Conservation (phyloP, 2,329 filamentous ascomycete species). For the Monosporascus sp. region DNA sequence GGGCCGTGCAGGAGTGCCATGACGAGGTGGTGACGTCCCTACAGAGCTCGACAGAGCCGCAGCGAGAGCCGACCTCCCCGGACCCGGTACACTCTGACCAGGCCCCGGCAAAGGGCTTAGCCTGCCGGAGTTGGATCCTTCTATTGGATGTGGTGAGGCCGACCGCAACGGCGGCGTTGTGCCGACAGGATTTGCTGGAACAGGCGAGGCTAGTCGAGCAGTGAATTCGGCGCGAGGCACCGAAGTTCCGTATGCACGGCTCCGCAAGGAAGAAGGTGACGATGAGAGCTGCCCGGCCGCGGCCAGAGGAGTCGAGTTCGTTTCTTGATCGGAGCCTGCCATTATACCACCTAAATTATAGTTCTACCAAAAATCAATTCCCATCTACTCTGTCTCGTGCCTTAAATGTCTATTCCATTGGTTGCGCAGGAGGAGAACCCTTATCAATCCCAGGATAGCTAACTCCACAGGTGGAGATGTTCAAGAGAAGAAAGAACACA, state of each 20-base stretch:
- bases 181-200: constrained; percentile 41
- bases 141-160: constrained; percentile 40
- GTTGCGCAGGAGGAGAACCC: not conserved
- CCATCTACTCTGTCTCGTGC: not conserved
- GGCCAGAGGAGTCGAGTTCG: constrained; percentile 32
- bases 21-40: constrained; percentile 63
- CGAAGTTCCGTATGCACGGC: constrained; percentile 44
- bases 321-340: constrained; percentile 32
- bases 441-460: not conserved
- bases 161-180: constrained; percentile 42
- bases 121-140: constrained; percentile 34
- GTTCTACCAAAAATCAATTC: constrained; percentile 1
- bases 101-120: constrained; percentile 62
- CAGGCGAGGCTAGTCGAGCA: constrained; percentile 55
- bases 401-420: not conserved
- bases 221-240: constrained; percentile 54
- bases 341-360: constrained; percentile 14
- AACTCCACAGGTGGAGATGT: not conserved
- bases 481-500: not conserved
- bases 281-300: constrained; percentile 37
- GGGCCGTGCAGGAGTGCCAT: constrained; percentile 59
- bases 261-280: constrained; percentile 41
- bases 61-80: constrained; percentile 81
- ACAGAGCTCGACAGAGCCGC: constrained; percentile 75
- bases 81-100: constrained; percentile 62